Conservation (phyloP, 371 early-diverging fungal species). For the Mortierella sp. region DNA sequence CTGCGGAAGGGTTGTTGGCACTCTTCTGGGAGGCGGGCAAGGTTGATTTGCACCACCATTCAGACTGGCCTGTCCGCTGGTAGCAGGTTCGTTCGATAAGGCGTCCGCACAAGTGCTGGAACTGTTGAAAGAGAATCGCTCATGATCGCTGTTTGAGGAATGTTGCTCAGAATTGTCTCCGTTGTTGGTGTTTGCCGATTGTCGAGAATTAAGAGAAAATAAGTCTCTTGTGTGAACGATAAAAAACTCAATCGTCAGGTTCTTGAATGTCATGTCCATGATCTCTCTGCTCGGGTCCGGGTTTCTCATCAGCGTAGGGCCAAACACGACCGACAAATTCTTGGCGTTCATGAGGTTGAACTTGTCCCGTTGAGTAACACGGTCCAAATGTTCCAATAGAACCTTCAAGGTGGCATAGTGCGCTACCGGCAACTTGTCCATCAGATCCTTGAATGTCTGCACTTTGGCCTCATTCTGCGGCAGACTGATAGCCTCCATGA, state of each 20-base stretch:
- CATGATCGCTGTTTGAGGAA: background rate
- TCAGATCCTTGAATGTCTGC: slow-evolving; percentile 35
- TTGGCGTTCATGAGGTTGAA: slow-evolving; percentile 88
- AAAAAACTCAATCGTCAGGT: slow-evolving; percentile 77
- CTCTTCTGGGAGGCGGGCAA: slow-evolving; percentile 6
- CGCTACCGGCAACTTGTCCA: slow-evolving; percentile 66
- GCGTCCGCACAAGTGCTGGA: background rate
- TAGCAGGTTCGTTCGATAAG: background rate
- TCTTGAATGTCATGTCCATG: slow-evolving; percentile 82
- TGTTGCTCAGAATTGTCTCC: background rate
- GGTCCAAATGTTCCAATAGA: slow-evolving; percentile 72
- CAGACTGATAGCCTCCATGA: slow-evolving; percentile 77
- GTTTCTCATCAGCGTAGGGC: slow-evolving; percentile 86
- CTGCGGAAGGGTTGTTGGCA: background rate
- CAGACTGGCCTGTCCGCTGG: background rate
- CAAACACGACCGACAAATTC: slow-evolving; percentile 94
- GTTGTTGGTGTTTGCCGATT: background rate
- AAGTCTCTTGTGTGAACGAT: slow-evolving; percentile 51
- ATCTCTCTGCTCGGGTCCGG: slow-evolving; percentile 76
- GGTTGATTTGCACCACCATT: background rate
- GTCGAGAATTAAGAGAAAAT: slow-evolving; percentile 14
- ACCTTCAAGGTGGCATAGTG: slow-evolving; percentile 70
- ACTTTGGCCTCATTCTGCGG: slow-evolving; percentile 23
- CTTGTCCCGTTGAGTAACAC: slow-evolving; percentile 64
- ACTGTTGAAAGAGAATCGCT: background rate